Evolutionary conservation across 805 yeast species (phyloP).

Genomic region (Saccharomycopsis microspora): DNA sequence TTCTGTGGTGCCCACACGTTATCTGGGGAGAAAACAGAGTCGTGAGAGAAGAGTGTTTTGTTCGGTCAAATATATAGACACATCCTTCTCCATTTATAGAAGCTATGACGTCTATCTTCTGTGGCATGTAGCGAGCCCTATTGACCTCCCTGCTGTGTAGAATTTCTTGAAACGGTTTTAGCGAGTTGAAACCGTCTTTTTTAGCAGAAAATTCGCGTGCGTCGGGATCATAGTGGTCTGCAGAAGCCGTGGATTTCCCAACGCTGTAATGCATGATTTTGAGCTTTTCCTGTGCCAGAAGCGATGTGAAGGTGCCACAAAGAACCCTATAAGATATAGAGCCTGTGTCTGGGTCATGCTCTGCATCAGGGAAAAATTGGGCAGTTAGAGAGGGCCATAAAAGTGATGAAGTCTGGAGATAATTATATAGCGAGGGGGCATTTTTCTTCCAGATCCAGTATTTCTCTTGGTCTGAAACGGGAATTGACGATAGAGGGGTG

Average conservation of each 20-base stretch:
- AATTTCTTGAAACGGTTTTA: slow-evolving; percentile 36
- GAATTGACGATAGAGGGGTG: background rate
- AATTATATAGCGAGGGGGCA: slow-evolving; percentile 66
- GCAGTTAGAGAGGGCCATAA: slow-evolving; percentile 65
- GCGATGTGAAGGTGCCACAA: slow-evolving; percentile 17
- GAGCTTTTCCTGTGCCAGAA: slow-evolving; percentile 18
- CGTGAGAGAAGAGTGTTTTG: slow-evolving; percentile 47
- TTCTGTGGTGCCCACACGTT: slow-evolving; percentile 28
- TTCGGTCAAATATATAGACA: slow-evolving; percentile 63
- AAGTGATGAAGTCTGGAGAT: slow-evolving; percentile 55
- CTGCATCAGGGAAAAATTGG: slow-evolving; percentile 50
- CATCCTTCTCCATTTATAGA: slow-evolving; percentile 58
- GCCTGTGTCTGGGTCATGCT: slow-evolving; percentile 6
- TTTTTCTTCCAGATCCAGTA: slow-evolving; percentile 64
- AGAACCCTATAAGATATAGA: slow-evolving; percentile 15
- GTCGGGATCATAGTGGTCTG: slow-evolving; percentile 16
- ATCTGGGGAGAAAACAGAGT: slow-evolving; percentile 37
- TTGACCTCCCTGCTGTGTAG: slow-evolving; percentile 65
- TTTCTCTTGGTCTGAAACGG: slow-evolving; percentile 22
- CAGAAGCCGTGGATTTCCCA: slow-evolving; percentile 12
- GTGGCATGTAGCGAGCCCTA: slow-evolving; percentile 65
- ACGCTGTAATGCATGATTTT: slow-evolving; percentile 4
- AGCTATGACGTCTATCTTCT: slow-evolving; percentile 75
- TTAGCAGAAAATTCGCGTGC: slow-evolving; percentile 7
- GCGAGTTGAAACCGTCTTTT: slow-evolving; percentile 16